These are phyloP conservation scores for Aurantiochytrium sp. DNA, from an alignment of 108 stramenopile species.

Conservation along the genomic window DNA sequence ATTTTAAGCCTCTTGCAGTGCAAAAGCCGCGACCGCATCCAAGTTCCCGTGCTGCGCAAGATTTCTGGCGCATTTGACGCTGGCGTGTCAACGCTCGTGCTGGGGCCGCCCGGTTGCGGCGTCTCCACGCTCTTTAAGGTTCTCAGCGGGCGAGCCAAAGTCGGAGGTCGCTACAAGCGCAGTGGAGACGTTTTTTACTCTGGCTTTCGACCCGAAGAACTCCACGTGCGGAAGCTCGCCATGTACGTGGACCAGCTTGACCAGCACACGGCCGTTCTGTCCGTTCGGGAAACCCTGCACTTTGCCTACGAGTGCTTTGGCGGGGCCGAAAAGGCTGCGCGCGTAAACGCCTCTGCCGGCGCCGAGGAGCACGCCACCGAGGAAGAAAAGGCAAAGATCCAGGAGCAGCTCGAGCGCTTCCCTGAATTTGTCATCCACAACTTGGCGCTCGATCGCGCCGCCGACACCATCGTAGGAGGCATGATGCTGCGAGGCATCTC, in stretches of 20 bases:
- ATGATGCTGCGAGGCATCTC: constrained; percentile 65
- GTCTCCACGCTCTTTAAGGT: background rate
- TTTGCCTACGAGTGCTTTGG: background rate
- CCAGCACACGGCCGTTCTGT: background rate
- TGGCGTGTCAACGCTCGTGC: background rate
- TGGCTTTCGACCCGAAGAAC: background rate
- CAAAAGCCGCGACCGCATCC: too few relatives aligned
- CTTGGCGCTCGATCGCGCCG: constrained; percentile 42
- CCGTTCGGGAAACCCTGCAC: constrained; percentile 19
- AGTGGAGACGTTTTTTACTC: background rate
- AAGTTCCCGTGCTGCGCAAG: background rate
- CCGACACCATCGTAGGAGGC: constrained; percentile 52
- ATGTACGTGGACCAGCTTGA: constrained; percentile 15
- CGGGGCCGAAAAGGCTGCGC: background rate
- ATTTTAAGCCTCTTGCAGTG: background rate
- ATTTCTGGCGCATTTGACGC: background rate
- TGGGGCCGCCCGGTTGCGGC: constrained; percentile 13
- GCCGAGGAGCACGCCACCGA: background rate
- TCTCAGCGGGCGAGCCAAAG: background rate
- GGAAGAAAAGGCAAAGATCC: background rate
- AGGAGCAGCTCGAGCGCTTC: background rate
- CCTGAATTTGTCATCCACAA: constrained; percentile 41
- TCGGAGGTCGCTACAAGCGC: background rate
- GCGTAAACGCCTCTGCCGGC: background rate
- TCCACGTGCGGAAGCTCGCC: background rate